Base-by-base conservation (phyloP, 257 asterid species). In the Rauvolfia tetraphylla region DNA sequence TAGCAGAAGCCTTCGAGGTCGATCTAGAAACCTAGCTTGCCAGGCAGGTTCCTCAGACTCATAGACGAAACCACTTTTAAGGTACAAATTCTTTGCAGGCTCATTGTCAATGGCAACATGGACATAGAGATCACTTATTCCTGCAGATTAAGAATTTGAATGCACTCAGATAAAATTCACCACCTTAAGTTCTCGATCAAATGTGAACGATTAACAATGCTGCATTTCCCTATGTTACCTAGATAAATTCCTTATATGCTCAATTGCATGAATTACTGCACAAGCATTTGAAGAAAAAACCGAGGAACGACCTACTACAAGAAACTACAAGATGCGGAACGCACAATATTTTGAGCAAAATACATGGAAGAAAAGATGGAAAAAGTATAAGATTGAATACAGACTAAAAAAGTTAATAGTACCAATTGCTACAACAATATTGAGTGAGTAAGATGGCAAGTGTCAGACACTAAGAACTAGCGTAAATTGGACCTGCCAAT, bases 41-140 rank as follows among this genome's bases (percentile, higher is more conserved):
- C 96, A 91, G 5, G 98, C 95, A 67, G 98, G 96, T 81, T 95
- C 98, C 23, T 95, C 98, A 0, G 88, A 91, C 87, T 95, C 98
- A 0, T 72, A 51, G n/a, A 84, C 83, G 83, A 95, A 95, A 56
- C 98, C 97, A 80, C 98, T 83, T 82, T 95, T 95, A 72, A 81
- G 25, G 89, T 95, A 95, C 56, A 95, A 86, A 74, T 88, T 92
- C 84, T 85, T 88, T 17, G 98, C 98, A 41, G 97, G 83, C 80
- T 85, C 95, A 42, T 95, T 95, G 71, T 95, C 91, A 82, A 87
- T 88, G 27, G 98, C 98, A 77, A 92, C 98, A 23, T 92, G 98
- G 70, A 95, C 98, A 46, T 95, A 95, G 81, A 95, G 78, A 85
- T 95, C 98, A 75, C 96, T 95, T 76, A 92, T 90, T 73, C 98